Evolutionary conservation across 2,329 filamentous ascomycete species (phyloP).

Genomic region (Paradendryphiella salina): DNA sequence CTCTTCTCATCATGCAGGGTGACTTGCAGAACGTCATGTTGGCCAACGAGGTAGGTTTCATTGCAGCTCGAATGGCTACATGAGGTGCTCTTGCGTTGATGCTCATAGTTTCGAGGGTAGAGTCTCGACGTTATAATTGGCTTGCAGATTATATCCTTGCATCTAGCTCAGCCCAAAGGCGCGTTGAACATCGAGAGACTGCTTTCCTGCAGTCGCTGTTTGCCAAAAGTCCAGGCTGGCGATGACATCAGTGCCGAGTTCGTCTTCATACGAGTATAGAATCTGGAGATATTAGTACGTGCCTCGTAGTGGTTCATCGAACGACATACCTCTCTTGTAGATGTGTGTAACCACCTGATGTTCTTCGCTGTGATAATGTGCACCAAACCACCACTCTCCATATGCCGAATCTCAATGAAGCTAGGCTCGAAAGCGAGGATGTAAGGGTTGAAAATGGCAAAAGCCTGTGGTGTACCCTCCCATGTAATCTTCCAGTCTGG

Average conservation of each 20-base stretch:
- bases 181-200: slow-evolving; percentile 32
- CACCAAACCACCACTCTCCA: slow-evolving; percentile 86
- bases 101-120: slow-evolving; percentile 7
- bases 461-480: slow-evolving; percentile 90
- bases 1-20: not conserved
- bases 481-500: slow-evolving; percentile 97
- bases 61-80: not conserved
- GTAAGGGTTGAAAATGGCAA: slow-evolving; percentile 94
- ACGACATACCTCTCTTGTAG: slow-evolving; percentile 82
- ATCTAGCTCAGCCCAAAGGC: slow-evolving; percentile 34
- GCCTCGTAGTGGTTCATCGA: not conserved
- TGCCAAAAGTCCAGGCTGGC: slow-evolving; percentile 95
- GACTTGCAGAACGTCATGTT: not conserved
- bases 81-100: not conserved
- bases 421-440: slow-evolving; percentile 96
- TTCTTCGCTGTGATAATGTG: slow-evolving; percentile 97
- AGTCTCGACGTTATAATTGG: slow-evolving; percentile 5
- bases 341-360: slow-evolving; percentile 95
- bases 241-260: slow-evolving; percentile 88
- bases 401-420: slow-evolving; percentile 94
- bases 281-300: slow-evolving; percentile 63
- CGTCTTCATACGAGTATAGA: slow-evolving; percentile 95
- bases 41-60: not conserved
- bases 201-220: slow-evolving; percentile 35
- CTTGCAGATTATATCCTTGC: not conserved